Percentiles rank a stretch among this genome's conserved stretches.
Conservation (phyloP, 257 asterid genomes). For the Scutellaria barbata region DNA sequence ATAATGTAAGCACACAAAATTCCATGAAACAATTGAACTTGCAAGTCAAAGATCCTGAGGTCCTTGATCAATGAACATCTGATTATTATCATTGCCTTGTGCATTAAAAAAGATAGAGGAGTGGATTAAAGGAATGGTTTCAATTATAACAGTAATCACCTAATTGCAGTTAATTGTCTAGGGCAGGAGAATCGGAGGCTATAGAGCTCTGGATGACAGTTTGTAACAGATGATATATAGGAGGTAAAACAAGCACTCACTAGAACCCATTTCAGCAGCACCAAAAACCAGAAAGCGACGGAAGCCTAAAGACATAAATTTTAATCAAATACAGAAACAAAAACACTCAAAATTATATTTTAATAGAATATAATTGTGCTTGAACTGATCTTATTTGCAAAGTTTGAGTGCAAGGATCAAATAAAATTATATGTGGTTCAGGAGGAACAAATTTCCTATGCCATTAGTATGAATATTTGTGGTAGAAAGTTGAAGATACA, state of each 20-base stretch:
- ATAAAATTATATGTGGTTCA: not conserved
- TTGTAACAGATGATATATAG: not conserved
- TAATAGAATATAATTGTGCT: not conserved
- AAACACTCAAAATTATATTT: not conserved
- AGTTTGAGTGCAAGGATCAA: not conserved
- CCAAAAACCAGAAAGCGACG: conserved; percentile 12
- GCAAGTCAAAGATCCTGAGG: conserved; percentile 18
- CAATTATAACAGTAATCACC: not conserved
- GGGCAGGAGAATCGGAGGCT: not conserved
- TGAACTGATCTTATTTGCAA: not conserved
- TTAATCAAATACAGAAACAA: not conserved
- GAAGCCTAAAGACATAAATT: conserved; percentile 8
- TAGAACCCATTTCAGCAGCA: not conserved
- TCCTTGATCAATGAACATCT: not conserved
- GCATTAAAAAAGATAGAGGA: conserved; percentile 11
- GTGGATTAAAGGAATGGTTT: not conserved
- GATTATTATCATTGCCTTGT: not conserved
- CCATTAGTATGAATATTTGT: not conserved
- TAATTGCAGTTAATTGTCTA: not conserved
- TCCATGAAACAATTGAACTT: not conserved
- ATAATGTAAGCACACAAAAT: conserved; percentile 1
- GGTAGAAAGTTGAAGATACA: not conserved
- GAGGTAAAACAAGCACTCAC: conserved; percentile 12
- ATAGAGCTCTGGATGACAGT: not conserved
- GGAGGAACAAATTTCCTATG: not conserved